Base-by-base conservation (phyloP, 139 green algal species). In the Chlorella sp. region DNA sequence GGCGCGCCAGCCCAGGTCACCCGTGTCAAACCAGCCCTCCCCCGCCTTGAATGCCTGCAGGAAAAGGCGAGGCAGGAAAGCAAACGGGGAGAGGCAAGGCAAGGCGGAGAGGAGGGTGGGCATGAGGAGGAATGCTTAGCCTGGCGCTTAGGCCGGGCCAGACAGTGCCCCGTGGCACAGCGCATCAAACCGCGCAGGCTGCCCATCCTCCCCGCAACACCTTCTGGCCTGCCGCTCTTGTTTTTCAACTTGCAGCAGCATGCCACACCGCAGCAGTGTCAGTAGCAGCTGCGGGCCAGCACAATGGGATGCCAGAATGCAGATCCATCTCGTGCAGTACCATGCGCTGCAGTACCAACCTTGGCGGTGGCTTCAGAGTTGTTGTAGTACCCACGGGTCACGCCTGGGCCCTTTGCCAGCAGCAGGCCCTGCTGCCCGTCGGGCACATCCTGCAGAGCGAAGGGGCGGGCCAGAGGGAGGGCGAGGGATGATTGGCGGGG, bases 1-100 rank as follows among this genome's bases (percentile, higher is more conserved):
- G 30, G 91, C 93, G 4, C 91, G 85, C 96, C 95, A 97, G n/a
- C 96, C 96, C 60, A 98, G 92, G 89, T 98, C 96, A 0, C 96
- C 96, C 18, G 96, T 98, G 88, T 98, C 95, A 83, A 98, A 97
- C 96, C 96, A 98, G 69, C 91, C 90, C 3, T 94, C 89, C 1
- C 89, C 83, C 0, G 89, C 86, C 34, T 37, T 19, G 76, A 98
- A 97, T 0, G 95, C 96, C 53, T 90, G 86, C 86, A 57, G 30
- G 5, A 2, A 32, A 53, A n/a, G 68, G 12, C 34, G 7, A 75
- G 32, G 60, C n/a, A 1, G n/a, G 39, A 18, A 48, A 7, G 39
- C 53, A 48, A 11, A 19, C 15, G 1, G 30, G 28, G 26, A 40
- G 79, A 19, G 11, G n/a, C n/a, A 19, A 1, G 78, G 36, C 18